Percentiles rank a stretch among this genome's conserved stretches.
phyloP scores from a whole-genome alignment of 2,329 filamentous ascomycete species.

The Xylaria sp. region DNA sequence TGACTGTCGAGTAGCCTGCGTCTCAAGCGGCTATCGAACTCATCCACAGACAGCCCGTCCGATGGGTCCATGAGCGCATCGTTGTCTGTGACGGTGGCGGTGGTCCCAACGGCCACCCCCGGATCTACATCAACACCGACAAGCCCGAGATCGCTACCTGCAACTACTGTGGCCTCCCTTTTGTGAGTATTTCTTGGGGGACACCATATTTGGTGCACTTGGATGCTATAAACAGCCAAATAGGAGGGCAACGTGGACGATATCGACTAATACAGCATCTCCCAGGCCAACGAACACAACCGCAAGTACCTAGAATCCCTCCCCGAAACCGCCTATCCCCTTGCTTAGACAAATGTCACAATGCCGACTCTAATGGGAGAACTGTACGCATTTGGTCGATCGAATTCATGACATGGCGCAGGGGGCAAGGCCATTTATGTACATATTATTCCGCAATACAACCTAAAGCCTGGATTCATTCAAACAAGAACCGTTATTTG shows the following conservation, averaged over 20 bases:
- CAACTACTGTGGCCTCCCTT: constrained; percentile 90
- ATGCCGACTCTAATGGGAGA: not conserved
- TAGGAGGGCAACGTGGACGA: constrained; percentile 1
- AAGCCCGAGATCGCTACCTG: constrained; percentile 90
- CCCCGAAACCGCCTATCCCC: constrained; percentile 73
- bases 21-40: constrained; percentile 87
- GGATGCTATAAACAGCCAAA: not conserved
- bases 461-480: constrained; percentile 17
- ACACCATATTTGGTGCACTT: not conserved
- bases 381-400: constrained; percentile 8
- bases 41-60: constrained; percentile 91
- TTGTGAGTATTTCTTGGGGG: constrained; percentile 55
- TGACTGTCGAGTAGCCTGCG: constrained; percentile 61
- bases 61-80: constrained; percentile 76
- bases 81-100: constrained; percentile 91
- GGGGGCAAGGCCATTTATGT: constrained; percentile 22
- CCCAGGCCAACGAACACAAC: constrained; percentile 84
- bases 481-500: constrained; percentile 7
- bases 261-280: constrained; percentile 22
- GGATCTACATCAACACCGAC: constrained; percentile 96
- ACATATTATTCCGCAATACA: constrained; percentile 25
- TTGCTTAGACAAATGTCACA: constrained; percentile 42
- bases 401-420: constrained; percentile 9
- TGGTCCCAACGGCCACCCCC: constrained; percentile 82
- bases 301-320: constrained; percentile 77